Base-by-base conservation (phyloP, 192 early-diverging fungal species). In the Radiomyces spectabilis region DNA sequence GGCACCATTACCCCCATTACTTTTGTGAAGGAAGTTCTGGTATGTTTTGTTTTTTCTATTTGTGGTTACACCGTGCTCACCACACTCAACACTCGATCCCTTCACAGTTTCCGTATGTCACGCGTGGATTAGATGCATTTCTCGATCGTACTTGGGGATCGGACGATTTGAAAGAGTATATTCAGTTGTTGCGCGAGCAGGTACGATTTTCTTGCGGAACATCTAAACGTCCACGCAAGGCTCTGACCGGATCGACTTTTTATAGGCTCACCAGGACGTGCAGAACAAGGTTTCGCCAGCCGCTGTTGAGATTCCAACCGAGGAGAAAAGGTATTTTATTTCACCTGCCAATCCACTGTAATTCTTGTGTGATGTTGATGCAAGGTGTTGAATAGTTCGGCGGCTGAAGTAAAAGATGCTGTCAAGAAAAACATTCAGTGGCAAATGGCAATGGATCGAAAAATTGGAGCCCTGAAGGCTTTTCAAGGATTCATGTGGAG, bases 401-500 rank as follows among this genome's bases (percentile, higher is more conserved):
- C 60, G 30, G 66, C 79, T 9, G 69, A 69, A 12, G 66, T 83
- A 3, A 70, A 78, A 55, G 46, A 66, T 0, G 64, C 72, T 40
- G 57, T 92, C n/a, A 75, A 78, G 16, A 65, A 71, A 25, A 92
- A 86, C 52, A 80, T 99, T 42, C 55, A 61, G 18, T 91, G 84
- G 85, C 89, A 92, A 64, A 94, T 99, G 87, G 58, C 55, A 18
- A 63, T 65, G 1, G 92, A 99, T 61, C 81, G 94, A 35, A 97
- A 99, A 68, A 87, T 93, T 33, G 89, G 84, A 3, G 83, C 95
- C 0, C 59, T 98, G 2, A 94, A 95, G 61, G 75, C 81, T 5
- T 85, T 96, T 40, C 92, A 98, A 66, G 92, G 96, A n/a, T 91
- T 84, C 61, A 95, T 99, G 82, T 99, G 96, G 96, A 71, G 82